A percentile compares a stretch with the other conserved stretches of the same genome.
Evolutionary conservation across 164 flowering plant genomes (phyloP).

Genomic region (Buxus sempervirens): DNA sequence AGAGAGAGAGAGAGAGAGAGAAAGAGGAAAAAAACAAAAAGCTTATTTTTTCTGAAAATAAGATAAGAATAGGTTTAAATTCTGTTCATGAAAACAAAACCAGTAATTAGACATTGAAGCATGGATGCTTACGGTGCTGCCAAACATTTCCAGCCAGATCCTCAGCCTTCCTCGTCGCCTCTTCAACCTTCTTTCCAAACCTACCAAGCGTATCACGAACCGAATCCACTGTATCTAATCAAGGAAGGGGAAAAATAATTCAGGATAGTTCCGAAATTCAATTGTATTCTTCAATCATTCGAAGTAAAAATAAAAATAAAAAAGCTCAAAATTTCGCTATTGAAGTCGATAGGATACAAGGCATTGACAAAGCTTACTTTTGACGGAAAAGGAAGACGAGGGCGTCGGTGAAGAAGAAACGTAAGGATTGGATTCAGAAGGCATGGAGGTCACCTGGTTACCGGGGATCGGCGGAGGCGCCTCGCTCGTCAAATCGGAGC

Average conservation of each 20-base stretch:
- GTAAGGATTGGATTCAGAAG: conserved; percentile 33
- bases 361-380: conserved; percentile 19
- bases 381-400: conserved; percentile 18
- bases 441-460: conserved; percentile 21
- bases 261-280: neutral
- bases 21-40: too few relatives aligned
- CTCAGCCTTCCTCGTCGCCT: conserved; percentile 73
- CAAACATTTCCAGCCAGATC: conserved; percentile 86
- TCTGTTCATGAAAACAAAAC: neutral
- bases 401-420: conserved; percentile 24
- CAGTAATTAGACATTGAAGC: neutral
- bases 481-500: conserved; percentile 9
- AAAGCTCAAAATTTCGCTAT: neutral
- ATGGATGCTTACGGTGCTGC: conserved; percentile 75
- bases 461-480: conserved; percentile 2
- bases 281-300: neutral
- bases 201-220: conserved; percentile 63
- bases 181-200: conserved; percentile 80
- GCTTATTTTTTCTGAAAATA: too few relatives aligned
- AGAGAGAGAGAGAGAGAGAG: too few relatives aligned
- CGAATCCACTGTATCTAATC: conserved; percentile 49
- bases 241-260: conserved; percentile 1
- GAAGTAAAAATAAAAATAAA: too few relatives aligned
- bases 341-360: neutral
- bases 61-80: too few relatives aligned